Evolutionary conservation across 1,284 basidiomycete species (phyloP).

Genomic region (Porodaedalea pini): DNA sequence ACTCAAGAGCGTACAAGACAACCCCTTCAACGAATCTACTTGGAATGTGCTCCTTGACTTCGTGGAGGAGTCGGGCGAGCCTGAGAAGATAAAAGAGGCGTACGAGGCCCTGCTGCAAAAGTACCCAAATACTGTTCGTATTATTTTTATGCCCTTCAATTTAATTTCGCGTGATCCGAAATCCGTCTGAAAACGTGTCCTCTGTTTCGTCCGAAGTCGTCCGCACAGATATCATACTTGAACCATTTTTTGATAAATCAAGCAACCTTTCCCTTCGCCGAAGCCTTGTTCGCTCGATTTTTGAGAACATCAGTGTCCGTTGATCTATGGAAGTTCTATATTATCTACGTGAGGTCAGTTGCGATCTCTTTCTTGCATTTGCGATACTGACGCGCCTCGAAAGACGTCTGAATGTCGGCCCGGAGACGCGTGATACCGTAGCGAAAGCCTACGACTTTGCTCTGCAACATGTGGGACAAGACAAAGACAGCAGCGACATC

Average conservation of each 20-base stretch:
- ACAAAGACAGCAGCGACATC: conserved; percentile 73
- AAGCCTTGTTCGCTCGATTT: conserved; percentile 78
- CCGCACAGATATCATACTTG: conserved; percentile 79
- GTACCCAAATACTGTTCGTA: conserved; percentile 76
- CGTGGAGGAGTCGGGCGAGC: conserved; percentile 64
- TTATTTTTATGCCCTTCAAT: conserved; percentile 21
- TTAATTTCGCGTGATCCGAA: neutral
- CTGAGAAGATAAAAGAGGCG: conserved; percentile 62
- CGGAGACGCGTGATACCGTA: conserved; percentile 67
- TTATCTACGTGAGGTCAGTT: conserved; percentile 75
- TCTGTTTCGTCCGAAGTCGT: conserved; percentile 43
- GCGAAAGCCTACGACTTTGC: conserved; percentile 94
- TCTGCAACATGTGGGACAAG: conserved; percentile 84
- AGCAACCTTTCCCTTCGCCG: conserved; percentile 64
- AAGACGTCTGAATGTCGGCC: conserved; percentile 54
- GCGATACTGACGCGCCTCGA: conserved; percentile 9
- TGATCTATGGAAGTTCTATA: conserved; percentile 84
- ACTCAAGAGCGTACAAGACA: conserved; percentile 44
- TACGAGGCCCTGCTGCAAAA: conserved; percentile 73
- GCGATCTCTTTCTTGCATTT: conserved; percentile 1
- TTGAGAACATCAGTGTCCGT: conserved; percentile 79
- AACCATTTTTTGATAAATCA: conserved; percentile 67
- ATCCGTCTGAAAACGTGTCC: conserved; percentile 19
- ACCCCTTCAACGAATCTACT: conserved; percentile 59
- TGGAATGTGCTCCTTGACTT: conserved; percentile 68